Conservation (phyloP, 331 rosid species). For the Malus hybrid region DNA sequence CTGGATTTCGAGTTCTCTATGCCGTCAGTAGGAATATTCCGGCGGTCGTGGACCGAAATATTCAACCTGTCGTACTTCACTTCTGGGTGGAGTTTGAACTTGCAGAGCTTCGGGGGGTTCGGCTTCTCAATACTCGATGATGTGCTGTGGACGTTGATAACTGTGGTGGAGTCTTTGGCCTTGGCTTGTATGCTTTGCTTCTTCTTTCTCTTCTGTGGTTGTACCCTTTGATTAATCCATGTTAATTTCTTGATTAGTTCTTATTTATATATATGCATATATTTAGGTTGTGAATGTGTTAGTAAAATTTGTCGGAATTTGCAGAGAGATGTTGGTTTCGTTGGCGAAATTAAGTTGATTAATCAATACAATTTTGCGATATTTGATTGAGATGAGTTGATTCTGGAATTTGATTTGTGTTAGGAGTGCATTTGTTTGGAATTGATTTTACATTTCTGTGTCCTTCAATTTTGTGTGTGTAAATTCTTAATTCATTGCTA, state of each 20-base stretch:
- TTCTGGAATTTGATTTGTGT: background rate
- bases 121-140: constrained; percentile 46
- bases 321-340: background rate
- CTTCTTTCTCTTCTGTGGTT: constrained; percentile 73
- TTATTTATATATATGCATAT: background rate
- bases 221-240: constrained; percentile 43
- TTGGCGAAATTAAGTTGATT: background rate
- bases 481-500: no score
- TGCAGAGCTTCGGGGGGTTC: constrained; percentile 25
- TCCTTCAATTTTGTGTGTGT: no score
- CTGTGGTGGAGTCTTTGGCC: constrained; percentile 44
- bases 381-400: background rate
- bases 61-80: constrained; percentile 23
- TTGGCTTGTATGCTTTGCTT: constrained; percentile 56
- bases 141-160: constrained; percentile 42
- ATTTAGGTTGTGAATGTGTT: background rate
- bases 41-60: constrained; percentile 23
- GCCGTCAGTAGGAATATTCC: constrained; percentile 18
- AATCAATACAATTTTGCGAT: background rate
- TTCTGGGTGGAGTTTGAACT: constrained; percentile 21
- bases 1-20: constrained; percentile 34
- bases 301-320: background rate
- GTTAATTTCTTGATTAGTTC: background rate
- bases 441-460: background rate
- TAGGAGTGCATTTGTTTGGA: background rate